Conservation (phyloP, 148 eudicot species). For the Rhododendron williamsianum region DNA sequence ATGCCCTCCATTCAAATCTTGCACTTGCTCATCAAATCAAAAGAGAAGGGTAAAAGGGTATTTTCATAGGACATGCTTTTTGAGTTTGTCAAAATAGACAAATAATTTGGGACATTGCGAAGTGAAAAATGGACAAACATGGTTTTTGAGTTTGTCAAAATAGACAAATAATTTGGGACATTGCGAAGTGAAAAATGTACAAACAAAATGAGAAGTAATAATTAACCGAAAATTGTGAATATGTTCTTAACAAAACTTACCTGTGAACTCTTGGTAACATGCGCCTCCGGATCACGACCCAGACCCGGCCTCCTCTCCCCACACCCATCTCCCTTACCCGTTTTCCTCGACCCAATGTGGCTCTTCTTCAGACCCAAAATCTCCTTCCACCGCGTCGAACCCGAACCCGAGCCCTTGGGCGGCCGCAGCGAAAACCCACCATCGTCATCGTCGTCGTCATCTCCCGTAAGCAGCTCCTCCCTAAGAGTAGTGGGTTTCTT, state of each 20-base stretch:
- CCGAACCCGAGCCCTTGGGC: constrained; percentile 37
- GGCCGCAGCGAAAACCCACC: constrained; percentile 43
- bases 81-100: no score
- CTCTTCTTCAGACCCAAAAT: constrained; percentile 70
- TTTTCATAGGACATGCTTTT: no score
- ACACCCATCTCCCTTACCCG: constrained; percentile 27
- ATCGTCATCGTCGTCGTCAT: constrained; percentile 22
- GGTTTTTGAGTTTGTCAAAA: no score
- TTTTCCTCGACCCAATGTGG: constrained; percentile 64
- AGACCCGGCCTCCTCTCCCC: constrained; percentile 12
- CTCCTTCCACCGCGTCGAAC: constrained; percentile 55
- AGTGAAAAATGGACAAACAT: no score
- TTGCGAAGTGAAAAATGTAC: no score
- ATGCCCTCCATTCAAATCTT: no score
- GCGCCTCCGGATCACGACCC: neutral
- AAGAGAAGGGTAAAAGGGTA: no score
- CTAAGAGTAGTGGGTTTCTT: constrained; percentile 42
- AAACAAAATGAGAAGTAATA: no score
- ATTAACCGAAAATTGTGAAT: neutral
- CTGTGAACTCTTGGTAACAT: constrained; percentile 13
- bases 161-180: no score
- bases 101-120: no score
- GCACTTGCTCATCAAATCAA: no score
- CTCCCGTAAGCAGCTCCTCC: constrained; percentile 50
- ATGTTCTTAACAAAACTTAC: neutral